Conservation (phyloP, 2,329 filamentous ascomycete species). For the Orbilia brochopaga region DNA sequence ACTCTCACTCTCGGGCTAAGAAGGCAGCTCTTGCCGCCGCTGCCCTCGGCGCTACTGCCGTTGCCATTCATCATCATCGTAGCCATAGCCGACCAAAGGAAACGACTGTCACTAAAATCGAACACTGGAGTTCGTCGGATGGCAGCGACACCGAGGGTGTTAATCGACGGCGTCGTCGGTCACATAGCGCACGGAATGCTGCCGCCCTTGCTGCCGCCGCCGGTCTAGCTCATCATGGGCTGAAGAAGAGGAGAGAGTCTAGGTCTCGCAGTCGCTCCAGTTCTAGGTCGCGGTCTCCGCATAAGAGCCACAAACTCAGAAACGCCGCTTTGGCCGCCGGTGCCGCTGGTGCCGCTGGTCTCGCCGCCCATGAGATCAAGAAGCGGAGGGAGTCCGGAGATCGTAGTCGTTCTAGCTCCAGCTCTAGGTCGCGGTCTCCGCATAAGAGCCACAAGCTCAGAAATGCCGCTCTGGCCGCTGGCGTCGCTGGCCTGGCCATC, state of each 20-base stretch:
- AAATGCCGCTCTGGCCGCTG: constrained; percentile 44
- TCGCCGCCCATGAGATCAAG: constrained; percentile 37
- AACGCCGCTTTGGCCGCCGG: constrained; percentile 46
- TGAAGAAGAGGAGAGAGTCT: constrained; percentile 45
- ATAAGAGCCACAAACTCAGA: constrained; percentile 45
- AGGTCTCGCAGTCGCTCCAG: constrained; percentile 36
- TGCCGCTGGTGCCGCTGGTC: constrained; percentile 34
- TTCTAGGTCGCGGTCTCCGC: constrained; percentile 21
- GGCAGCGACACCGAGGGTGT: constrained; percentile 40
- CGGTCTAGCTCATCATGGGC: constrained; percentile 33
- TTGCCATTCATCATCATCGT: constrained; percentile 36
- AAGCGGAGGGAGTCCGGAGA: constrained; percentile 41
- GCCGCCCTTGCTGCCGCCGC: constrained; percentile 38
- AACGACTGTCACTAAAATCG: constrained; percentile 31
- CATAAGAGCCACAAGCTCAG: constrained; percentile 47
- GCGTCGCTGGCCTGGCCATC: constrained; percentile 26
- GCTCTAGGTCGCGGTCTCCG: constrained; percentile 24
- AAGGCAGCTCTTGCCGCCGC: constrained; percentile 47
- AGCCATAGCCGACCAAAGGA: constrained; percentile 25
- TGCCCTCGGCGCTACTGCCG: constrained; percentile 44
- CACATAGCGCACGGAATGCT: constrained; percentile 38
- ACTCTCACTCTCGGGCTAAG: constrained; percentile 37
- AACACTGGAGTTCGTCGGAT: constrained; percentile 44
- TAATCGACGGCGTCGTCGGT: constrained; percentile 34
- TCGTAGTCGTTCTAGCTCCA: constrained; percentile 25